Conservation (phyloP, 228 moss, liverwort and hornwort species). For the Sphagnum magellanicum region DNA sequence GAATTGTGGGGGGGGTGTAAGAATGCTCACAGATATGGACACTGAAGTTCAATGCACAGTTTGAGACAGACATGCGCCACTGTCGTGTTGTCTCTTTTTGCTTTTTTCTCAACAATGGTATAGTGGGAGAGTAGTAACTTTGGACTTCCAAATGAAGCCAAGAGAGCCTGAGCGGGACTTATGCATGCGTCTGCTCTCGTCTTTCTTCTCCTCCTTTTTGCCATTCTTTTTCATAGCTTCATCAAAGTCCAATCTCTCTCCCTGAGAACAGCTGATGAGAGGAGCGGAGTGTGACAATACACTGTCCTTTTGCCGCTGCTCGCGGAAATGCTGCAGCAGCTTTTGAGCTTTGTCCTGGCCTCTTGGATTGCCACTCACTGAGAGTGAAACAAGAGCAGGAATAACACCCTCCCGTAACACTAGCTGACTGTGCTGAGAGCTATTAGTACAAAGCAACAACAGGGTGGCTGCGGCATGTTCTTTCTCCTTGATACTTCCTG, state of each 20-base stretch:
- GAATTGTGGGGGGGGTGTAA: too few species aligned
- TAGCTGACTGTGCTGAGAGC: slow-evolving; percentile 52
- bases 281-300: slow-evolving; percentile 48
- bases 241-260: slow-evolving; percentile 13
- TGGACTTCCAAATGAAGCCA: slow-evolving; percentile 47
- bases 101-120: slow-evolving; percentile 29
- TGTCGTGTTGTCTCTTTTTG: too few species aligned
- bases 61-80: too few species aligned
- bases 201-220: slow-evolving; percentile 38
- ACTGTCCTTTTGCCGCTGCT: slow-evolving; percentile 66
- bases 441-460: slow-evolving; percentile 68
- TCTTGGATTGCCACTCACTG: slow-evolving; percentile 58
- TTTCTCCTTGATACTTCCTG: slow-evolving; percentile 66
- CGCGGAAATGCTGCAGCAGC: slow-evolving; percentile 70
- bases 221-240: slow-evolving; percentile 3
- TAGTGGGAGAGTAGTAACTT: slow-evolving; percentile 32
- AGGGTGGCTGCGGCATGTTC: slow-evolving; percentile 81
- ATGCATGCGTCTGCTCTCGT: slow-evolving; percentile 12
- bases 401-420: slow-evolving; percentile 84
- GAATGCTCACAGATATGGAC: too few species aligned
- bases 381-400: slow-evolving; percentile 70
- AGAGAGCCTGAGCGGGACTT: slow-evolving; percentile 54
- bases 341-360: slow-evolving; percentile 79
- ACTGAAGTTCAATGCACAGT: too few species aligned
- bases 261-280: background rate